Base-by-base conservation (phyloP, 805 yeast genomes). In the Cyberlindnera veronae region DNA sequence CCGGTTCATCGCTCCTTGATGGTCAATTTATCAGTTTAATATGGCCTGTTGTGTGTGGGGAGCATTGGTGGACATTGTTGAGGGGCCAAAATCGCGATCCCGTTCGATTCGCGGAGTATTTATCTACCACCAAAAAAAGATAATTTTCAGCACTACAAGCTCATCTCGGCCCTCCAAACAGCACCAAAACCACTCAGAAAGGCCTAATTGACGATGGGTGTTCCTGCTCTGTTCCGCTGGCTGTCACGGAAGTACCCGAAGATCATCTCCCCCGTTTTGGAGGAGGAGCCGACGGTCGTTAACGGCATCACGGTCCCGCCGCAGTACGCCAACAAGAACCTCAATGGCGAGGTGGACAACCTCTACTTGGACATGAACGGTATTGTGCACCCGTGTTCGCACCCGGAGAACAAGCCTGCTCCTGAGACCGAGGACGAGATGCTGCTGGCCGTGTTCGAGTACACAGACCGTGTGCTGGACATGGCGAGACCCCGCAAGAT, bases 321-420 rank as follows among this genome's bases (percentile, higher is more conserved):
- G 4, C 74, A 72, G 49, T 89, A 85, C 60, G 58, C 77, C 16
- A 76, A 78, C 38, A 82, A 93, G 11, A 93, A 93, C 60, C 95
- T 95, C 4, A 93, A 93, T 63, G 99, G 98, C 20, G 99, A 93
- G 65, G 67, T 89, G 34, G 98, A 93, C 60, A 93, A 93, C 59
- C 64, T 93, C 36, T 93, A 93, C 59, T 69, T 93, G 48, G 99
- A 93, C 66, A 93, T 93, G 99, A 93, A 93, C 60, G 99, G 98
- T 69, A 93, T 93, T 57, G 99, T 93, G 5, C 99, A 93, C 68
- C 99, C 99, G 2, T 93, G 98, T 70, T 84, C 97, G 3, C 99
- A 93, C 62, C 99, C 99, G 1, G 99, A 91, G 57, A 85, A 91
- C 51, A 83, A 83, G 51, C 96, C 96, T 0, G 83, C 99, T 0